phyloP scores from a whole-genome alignment of 345 rosid species.

The Hypericum perforatum region DNA sequence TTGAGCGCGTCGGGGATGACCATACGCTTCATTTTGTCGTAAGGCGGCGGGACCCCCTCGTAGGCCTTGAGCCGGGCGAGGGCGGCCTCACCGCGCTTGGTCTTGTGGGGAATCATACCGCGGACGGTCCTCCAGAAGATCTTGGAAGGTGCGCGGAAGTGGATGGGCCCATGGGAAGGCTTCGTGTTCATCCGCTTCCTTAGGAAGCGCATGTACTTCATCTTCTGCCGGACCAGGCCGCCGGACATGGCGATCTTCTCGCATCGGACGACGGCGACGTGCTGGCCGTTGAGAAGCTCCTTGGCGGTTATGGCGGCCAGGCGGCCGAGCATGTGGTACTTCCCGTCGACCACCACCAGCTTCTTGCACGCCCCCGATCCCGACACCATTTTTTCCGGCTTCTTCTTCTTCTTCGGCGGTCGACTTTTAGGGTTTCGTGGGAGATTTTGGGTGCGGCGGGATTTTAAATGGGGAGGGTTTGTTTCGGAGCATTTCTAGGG shows the following conservation, averaged over 20 bases:
- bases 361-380: conserved; percentile 1
- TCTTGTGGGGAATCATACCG: conserved; percentile 26
- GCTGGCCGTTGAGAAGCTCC: conserved; percentile 3
- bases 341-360: conserved; percentile 1
- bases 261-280: conserved; percentile 3
- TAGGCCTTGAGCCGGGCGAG: conserved; percentile 26
- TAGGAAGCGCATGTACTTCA: conserved; percentile 4
- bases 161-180: conserved; percentile 3
- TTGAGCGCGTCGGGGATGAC: conserved; percentile 30
- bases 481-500: no score
- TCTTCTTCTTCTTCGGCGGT: not conserved
- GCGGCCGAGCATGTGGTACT: conserved; percentile 4
- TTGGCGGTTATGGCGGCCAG: not conserved
- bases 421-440: not conserved
- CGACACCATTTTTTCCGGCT: not conserved
- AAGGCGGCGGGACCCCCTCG: conserved; percentile 28
- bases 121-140: conserved; percentile 5
- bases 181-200: conserved; percentile 7
- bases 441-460: no score
- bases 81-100: conserved; percentile 29
- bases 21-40: conserved; percentile 23
- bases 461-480: no score
- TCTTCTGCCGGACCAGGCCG: conserved; percentile 5
- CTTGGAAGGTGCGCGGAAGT: conserved; percentile 5
- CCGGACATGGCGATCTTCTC: conserved; percentile 4